Conservation (phyloP, 2,329 filamentous ascomycete species). For the Thermomyces lanuginosus region DNA sequence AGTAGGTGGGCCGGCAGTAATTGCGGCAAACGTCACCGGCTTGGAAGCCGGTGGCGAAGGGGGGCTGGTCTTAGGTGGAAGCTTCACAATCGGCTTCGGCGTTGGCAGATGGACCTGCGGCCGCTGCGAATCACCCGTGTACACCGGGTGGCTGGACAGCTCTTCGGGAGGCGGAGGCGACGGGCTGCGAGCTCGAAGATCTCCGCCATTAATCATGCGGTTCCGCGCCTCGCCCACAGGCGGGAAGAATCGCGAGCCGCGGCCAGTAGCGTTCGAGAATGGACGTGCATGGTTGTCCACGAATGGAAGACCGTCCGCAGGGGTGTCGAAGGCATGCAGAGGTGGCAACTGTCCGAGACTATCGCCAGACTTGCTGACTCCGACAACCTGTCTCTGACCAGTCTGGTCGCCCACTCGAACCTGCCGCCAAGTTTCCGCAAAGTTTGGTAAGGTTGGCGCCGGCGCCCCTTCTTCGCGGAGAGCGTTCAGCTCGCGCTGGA, state of each 20-base stretch:
- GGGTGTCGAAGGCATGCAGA: constrained; percentile 21
- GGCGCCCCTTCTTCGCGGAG: constrained; percentile 22
- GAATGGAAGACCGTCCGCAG: constrained; percentile 21
- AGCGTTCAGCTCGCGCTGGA: constrained; percentile 24
- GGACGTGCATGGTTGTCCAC: constrained; percentile 19
- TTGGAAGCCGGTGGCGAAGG: constrained; percentile 30
- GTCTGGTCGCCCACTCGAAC: constrained; percentile 26
- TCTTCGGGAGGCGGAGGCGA: constrained; percentile 44
- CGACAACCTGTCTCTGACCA: constrained; percentile 23
- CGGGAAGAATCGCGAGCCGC: constrained; percentile 35
- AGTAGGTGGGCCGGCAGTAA: constrained; percentile 24
- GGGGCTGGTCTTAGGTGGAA: constrained; percentile 46
- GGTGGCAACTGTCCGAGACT: constrained; percentile 13
- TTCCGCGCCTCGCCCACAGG: constrained; percentile 21
- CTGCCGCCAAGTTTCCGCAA: constrained; percentile 33
- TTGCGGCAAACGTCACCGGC: constrained; percentile 30
- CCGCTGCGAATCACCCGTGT: constrained; percentile 32
- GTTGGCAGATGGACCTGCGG: constrained; percentile 43
- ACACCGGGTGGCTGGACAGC: constrained; percentile 39
- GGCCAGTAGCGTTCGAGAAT: constrained; percentile 19
- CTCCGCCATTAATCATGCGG: constrained; percentile 16
- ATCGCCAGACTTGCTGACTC: constrained; percentile 19
- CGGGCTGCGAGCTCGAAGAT: constrained; percentile 21
- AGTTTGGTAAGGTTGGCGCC: constrained; percentile 18
- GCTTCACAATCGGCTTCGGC: constrained; percentile 58